A percentile compares a stretch with the other conserved stretches of the same genome.
Evolutionary conservation across 768 basidiomycete genomes (phyloP).

Genomic region (Pluteus cervinus): DNA sequence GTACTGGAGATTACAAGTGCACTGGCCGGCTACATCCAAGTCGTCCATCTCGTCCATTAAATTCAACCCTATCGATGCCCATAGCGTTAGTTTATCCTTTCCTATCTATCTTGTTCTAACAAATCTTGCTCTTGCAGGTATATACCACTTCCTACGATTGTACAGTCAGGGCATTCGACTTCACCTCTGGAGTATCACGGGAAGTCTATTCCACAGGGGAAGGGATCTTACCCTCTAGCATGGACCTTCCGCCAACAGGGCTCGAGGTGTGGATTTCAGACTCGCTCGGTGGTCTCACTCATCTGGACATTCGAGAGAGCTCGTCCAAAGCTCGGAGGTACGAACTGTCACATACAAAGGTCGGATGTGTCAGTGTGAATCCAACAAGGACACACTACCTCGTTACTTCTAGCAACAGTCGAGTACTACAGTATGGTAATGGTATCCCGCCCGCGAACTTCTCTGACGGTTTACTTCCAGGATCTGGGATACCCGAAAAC

Average conservation of each 20-base stretch:
- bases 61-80: slow-evolving; percentile 68
- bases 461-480: slow-evolving; percentile 31
- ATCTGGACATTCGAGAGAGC: slow-evolving; percentile 67
- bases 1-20: slow-evolving; percentile 74
- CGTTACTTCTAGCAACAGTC: slow-evolving; percentile 73
- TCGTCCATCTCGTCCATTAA: slow-evolving; percentile 78
- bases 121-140: slow-evolving; percentile 35
- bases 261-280: slow-evolving; percentile 87
- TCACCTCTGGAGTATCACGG: slow-evolving; percentile 63
- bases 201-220: slow-evolving; percentile 65
- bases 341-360: slow-evolving; percentile 62
- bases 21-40: slow-evolving; percentile 78
- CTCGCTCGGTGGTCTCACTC: slow-evolving; percentile 61
- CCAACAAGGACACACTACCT: slow-evolving; percentile 60
- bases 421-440: slow-evolving; percentile 54
- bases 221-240: slow-evolving; percentile 51
- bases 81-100: slow-evolving; percentile 44
- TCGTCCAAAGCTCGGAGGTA: slow-evolving; percentile 54
- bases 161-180: slow-evolving; percentile 67
- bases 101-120: background rate
- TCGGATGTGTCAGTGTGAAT: slow-evolving; percentile 77
- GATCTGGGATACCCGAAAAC: slow-evolving; percentile 75
- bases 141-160: slow-evolving; percentile 82
- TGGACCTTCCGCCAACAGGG: slow-evolving; percentile 64
- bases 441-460: background rate